Evolutionary conservation across 2,329 filamentous ascomycete species (phyloP).

Genomic region (Aureobasidium leucospermi): DNA sequence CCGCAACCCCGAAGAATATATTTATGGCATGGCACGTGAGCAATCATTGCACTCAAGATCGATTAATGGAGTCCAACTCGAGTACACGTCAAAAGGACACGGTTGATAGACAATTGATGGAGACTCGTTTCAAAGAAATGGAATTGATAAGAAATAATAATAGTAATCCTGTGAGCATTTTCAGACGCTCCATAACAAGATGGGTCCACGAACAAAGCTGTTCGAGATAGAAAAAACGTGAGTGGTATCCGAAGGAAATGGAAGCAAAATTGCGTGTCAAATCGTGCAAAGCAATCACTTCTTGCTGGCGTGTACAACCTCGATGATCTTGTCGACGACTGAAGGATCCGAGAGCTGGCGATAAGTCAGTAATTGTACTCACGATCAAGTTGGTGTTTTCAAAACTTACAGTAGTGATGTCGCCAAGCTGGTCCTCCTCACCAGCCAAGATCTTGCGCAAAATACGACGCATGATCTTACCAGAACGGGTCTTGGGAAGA

Average conservation of each 20-base stretch:
- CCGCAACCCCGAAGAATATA: background rate
- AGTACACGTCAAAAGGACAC: too few species aligned
- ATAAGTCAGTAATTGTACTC: constrained; percentile 6
- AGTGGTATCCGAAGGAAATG: constrained; percentile 11
- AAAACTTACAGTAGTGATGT: constrained; percentile 73
- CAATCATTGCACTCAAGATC: too few species aligned
- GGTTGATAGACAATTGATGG: background rate
- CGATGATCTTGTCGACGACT: constrained; percentile 85
- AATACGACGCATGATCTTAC: constrained; percentile 98
- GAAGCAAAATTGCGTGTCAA: background rate
- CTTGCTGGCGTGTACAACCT: constrained; percentile 60
- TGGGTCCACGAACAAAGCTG: background rate
- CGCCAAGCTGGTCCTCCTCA: constrained; percentile 93
- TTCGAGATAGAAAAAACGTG: background rate
- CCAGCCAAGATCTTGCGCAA: constrained; percentile 94
- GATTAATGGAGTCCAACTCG: too few species aligned
- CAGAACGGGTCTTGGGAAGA: constrained; percentile 91
- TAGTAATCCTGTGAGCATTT: background rate
- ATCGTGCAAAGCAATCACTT: constrained; percentile 14
- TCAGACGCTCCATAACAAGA: background rate
- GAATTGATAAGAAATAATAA: background rate
- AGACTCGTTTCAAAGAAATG: background rate
- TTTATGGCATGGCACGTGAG: background rate
- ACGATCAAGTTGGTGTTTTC: background rate
- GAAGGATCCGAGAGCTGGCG: constrained; percentile 75